Evolutionary conservation across 192 early-diverging fungal genomes (phyloP), one percentile per base, ranked within the genome.

Genomic region (Mortierella claussenii): DNA sequence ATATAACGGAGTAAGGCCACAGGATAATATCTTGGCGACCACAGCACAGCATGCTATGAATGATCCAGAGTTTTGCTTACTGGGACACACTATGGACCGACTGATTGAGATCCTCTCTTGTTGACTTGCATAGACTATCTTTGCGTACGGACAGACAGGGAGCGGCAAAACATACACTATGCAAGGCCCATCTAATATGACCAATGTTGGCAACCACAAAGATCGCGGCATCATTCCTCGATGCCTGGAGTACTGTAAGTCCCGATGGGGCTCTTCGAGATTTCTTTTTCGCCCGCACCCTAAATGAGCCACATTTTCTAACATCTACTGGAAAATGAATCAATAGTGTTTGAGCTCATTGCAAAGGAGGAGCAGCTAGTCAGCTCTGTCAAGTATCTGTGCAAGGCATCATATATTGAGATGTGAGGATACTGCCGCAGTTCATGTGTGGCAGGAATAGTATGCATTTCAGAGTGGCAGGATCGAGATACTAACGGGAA

Each of bases 331-430:
- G n/a, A n/a, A n/a, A n/a, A n/a, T n/a, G n/a, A n/a, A n/a, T n/a
- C 31, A 18, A 1, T 60, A 83, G 78, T 89, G 65, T 91, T 89
- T 73, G 60, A 68, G 10, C 67, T 84, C 18, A 89, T 89, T 21
- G 80, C 81, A 4, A 68, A 82, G 27, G 81, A 82, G 57, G 83
- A 88, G 50, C 74, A 85, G 47, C 79, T 70, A 40, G 60, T 67
- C 36, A 82, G 74, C 11, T 86, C 68, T 20, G 80, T 86, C 79
- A 88, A 83, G 80, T 94, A 86, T 84, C 81, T 89, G 42, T 96
- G 95, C 74, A 86, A 89, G 40, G 95, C 93, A 8, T 95, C 94
- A 0, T 96, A 95, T 62, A 89, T 97, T 51, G 95, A 97, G 59
- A 96, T 96, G 73, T 76, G 56, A 33, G 64, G 11, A n/a, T n/a